A percentile compares a stretch with the other conserved stretches of the same genome.
phyloP scores from a whole-genome alignment of 164 flowering plant genomes.

The Brasenia schreberi region DNA sequence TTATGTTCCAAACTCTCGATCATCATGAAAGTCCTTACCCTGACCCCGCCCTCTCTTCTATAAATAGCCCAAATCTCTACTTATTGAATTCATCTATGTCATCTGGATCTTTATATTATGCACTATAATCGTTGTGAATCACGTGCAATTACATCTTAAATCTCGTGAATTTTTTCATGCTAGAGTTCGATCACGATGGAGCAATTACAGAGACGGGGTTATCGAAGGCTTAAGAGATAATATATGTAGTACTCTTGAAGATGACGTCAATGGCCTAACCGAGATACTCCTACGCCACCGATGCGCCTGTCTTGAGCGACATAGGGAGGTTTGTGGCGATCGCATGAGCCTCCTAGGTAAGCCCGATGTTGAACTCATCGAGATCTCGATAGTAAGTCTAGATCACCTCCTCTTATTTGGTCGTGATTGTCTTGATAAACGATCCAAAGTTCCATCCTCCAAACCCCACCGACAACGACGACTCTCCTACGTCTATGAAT shows the following conservation, averaged over 20 bases:
- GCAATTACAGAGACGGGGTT: too few relatives aligned
- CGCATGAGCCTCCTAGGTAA: slow-evolving; percentile 52
- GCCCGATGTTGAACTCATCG: slow-evolving; percentile 57
- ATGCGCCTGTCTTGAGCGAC: slow-evolving; percentile 58
- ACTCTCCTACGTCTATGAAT: too few relatives aligned
- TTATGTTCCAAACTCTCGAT: slow-evolving; percentile 10
- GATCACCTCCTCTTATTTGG: slow-evolving; percentile 57
- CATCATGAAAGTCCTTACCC: slow-evolving; percentile 12
- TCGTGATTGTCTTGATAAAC: slow-evolving; percentile 41
- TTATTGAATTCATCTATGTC: slow-evolving; percentile 41
- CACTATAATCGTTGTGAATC: slow-evolving; percentile 33
- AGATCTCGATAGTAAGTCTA: slow-evolving; percentile 59
- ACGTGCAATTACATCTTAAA: slow-evolving; percentile 39
- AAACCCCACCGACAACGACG: slow-evolving; percentile 2
- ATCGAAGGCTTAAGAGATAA: slow-evolving; percentile 28
- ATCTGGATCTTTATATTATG: slow-evolving; percentile 49
- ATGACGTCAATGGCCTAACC: slow-evolving; percentile 77
- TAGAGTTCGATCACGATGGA: too few relatives aligned
- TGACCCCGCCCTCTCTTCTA: slow-evolving; percentile 23
- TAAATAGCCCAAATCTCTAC: slow-evolving; percentile 55
- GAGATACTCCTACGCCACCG: slow-evolving; percentile 62
- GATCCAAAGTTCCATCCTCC: slow-evolving; percentile 48
- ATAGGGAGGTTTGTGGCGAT: slow-evolving; percentile 58
- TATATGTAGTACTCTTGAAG: slow-evolving; percentile 48
- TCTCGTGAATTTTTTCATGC: slow-evolving; percentile 28